A percentile compares a stretch with the other conserved stretches of the same genome.
These are phyloP conservation scores for Penicilliopsis zonata DNA, from an alignment of 495 filamentous ascomycete genomes.

Conservation along the genomic window DNA sequence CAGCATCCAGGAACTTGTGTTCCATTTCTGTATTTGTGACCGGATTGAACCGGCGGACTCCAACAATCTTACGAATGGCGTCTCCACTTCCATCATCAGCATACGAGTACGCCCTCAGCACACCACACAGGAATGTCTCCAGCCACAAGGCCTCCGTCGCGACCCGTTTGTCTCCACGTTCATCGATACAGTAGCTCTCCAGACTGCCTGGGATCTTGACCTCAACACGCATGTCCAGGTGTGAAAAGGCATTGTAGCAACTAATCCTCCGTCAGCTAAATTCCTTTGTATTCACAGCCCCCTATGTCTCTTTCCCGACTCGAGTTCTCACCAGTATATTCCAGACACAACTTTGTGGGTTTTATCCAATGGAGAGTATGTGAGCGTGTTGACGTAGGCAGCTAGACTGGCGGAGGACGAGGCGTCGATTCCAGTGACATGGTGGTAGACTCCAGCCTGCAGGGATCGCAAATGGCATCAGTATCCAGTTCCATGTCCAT, in stretches of 20 bases:
- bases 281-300: slow-evolving; percentile 9
- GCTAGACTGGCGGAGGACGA: slow-evolving; percentile 94
- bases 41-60: slow-evolving; percentile 89
- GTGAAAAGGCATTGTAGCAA: slow-evolving; percentile 99
- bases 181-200: slow-evolving; percentile 92
- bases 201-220: slow-evolving; percentile 92
- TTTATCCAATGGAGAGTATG: slow-evolving; percentile 76
- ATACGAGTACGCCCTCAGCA: slow-evolving; percentile 87
- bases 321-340: slow-evolving; percentile 66
- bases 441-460: slow-evolving; percentile 88
- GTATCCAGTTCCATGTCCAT: neutral
- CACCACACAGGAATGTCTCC: slow-evolving; percentile 91
- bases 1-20: slow-evolving; percentile 90
- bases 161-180: slow-evolving; percentile 84
- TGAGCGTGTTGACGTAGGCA: slow-evolving; percentile 95
- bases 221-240: slow-evolving; percentile 95
- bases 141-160: slow-evolving; percentile 91
- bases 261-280: slow-evolving; percentile 23
- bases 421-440: slow-evolving; percentile 95
- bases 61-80: slow-evolving; percentile 84
- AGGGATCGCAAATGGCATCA: neutral
- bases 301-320: slow-evolving; percentile 1
- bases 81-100: slow-evolving; percentile 91
- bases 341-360: slow-evolving; percentile 86
- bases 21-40: slow-evolving; percentile 95